These are phyloP conservation scores for Candida patagonica DNA, from an alignment of 805 yeast genomes.

Conservation along the genomic window DNA sequence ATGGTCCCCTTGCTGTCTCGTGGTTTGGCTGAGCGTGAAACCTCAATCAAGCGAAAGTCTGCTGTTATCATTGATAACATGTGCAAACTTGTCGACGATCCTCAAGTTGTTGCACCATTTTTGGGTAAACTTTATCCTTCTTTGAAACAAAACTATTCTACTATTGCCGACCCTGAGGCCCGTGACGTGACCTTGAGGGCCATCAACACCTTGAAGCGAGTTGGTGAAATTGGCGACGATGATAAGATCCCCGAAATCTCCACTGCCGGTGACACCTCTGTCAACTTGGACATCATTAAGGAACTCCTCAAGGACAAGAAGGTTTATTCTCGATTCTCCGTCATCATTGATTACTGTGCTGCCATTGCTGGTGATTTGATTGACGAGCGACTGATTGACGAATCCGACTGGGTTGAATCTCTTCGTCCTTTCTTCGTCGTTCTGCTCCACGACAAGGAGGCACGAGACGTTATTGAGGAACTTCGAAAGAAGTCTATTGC, in stretches of 20 bases:
- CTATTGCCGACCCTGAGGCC: conserved; percentile 99
- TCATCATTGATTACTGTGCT: conserved; percentile 75
- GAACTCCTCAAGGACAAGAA: conserved; percentile 60
- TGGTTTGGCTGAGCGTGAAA: conserved; percentile 99
- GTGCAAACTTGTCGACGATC: conserved; percentile 99
- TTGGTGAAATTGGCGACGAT: conserved; percentile 88
- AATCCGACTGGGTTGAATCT: conserved; percentile 81
- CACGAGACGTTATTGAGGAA: conserved; percentile 84
- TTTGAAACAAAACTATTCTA: conserved; percentile 83
- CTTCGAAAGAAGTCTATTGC: conserved; percentile 94
- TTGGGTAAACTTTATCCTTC: conserved; percentile 92
- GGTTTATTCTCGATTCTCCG: conserved; percentile 60
- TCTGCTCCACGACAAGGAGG: conserved; percentile 87
- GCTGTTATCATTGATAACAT: conserved; percentile 99
- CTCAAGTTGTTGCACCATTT: conserved; percentile 99
- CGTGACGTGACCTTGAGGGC: conserved; percentile 98
- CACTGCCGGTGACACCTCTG: conserved; percentile 93
- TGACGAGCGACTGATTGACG: conserved; percentile 94
- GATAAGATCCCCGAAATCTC: conserved; percentile 95
- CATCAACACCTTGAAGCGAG: conserved; percentile 94
- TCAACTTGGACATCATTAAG: conserved; percentile 75
- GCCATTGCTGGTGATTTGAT: conserved; percentile 98
- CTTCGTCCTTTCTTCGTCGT: conserved; percentile 91
- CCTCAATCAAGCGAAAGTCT: conserved; percentile 98
- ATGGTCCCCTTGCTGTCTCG: conserved; percentile 98